Conservation (phyloP, 805 yeast species). For the Kuraishia piskuri region DNA sequence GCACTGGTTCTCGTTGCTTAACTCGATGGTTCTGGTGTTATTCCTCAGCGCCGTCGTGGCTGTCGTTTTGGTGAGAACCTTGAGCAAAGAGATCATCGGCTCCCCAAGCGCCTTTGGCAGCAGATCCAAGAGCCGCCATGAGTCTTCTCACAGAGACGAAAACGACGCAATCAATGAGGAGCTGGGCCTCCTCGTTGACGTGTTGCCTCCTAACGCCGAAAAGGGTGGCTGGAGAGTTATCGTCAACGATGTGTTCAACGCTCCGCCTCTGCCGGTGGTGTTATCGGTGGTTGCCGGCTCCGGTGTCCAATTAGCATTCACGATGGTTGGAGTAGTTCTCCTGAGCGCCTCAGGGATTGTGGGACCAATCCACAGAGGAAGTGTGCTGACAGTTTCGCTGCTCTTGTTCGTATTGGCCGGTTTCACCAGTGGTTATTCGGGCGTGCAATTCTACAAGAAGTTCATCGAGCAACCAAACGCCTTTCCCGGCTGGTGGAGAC, state of each 20-base stretch:
- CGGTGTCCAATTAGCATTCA: slow-evolving; percentile 67
- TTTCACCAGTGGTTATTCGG: slow-evolving; percentile 63
- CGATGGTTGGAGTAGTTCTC: slow-evolving; percentile 51
- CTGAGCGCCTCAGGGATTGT: slow-evolving; percentile 50
- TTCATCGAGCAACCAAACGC: slow-evolving; percentile 34
- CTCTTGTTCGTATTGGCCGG: slow-evolving; percentile 62
- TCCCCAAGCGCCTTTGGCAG: slow-evolving; percentile 3
- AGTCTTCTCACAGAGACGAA: neutral
- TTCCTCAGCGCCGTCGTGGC: slow-evolving; percentile 59
- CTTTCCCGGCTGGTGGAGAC: slow-evolving; percentile 24
- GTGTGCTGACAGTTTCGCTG: slow-evolving; percentile 53
- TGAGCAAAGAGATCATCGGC: slow-evolving; percentile 35
- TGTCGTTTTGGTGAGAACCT: slow-evolving; percentile 47
- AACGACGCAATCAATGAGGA: slow-evolving; percentile 1
- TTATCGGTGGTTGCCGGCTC: slow-evolving; percentile 57
- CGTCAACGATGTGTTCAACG: slow-evolving; percentile 41
- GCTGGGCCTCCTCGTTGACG: slow-evolving; percentile 5
- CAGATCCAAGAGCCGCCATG: slow-evolving; percentile 9
- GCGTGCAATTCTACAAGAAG: slow-evolving; percentile 53
- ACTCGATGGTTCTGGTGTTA: slow-evolving; percentile 57
- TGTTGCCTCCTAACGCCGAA: slow-evolving; percentile 7
- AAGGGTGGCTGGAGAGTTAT: slow-evolving; percentile 45
- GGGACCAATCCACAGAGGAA: slow-evolving; percentile 60
- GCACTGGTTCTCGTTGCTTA: slow-evolving; percentile 73
- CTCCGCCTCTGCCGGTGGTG: slow-evolving; percentile 38